phyloP scores from a whole-genome alignment of 306 rosid genomes.

The Vigna angularis region DNA sequence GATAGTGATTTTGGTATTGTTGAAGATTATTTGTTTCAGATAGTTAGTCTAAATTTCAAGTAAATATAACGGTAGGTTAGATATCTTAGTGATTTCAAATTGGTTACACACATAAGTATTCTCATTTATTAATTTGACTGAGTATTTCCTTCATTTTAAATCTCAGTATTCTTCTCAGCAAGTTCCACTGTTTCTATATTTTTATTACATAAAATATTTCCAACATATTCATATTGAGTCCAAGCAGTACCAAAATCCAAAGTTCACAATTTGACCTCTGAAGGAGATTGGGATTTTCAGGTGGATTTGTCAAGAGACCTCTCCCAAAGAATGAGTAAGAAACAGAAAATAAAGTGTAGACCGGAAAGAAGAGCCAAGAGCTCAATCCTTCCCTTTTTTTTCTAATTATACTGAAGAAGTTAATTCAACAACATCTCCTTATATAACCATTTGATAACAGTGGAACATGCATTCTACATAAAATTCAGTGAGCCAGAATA shows the following conservation, averaged over 20 bases:
- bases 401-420: background rate
- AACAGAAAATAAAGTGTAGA: background rate
- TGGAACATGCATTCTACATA: background rate
- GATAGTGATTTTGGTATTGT: background rate
- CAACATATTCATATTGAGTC: background rate
- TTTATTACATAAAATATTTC: too few species aligned
- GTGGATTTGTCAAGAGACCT: background rate
- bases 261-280: background rate
- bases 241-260: background rate
- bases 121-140: too few species aligned
- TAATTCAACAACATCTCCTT: slow-evolving; percentile 2
- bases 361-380: slow-evolving; percentile 10
- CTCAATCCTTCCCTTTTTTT: background rate
- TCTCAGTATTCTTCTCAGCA: too few species aligned
- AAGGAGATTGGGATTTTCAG: background rate
- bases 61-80: background rate
- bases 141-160: too few species aligned
- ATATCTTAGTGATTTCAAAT: background rate
- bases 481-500: slow-evolving; percentile 10
- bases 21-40: background rate
- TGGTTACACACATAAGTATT: background rate
- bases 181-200: too few species aligned
- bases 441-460: background rate
- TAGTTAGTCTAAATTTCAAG: background rate
- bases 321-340: background rate